These are phyloP conservation scores for Phialophora chinensis DNA, from an alignment of 2,329 filamentous ascomycete species.

Conservation along the genomic window DNA sequence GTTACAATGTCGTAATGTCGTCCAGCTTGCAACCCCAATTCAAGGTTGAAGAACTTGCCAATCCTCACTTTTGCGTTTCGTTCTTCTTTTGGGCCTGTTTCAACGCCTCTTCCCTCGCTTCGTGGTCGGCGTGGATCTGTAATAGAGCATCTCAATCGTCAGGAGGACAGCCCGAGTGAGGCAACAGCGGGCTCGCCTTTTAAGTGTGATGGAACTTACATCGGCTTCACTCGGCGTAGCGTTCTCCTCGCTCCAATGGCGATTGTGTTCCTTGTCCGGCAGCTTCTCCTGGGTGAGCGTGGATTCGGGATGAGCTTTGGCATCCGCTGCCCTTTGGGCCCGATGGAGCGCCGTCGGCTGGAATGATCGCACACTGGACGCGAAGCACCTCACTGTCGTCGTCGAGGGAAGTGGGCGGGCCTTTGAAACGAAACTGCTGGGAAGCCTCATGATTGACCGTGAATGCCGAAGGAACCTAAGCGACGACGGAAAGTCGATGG, in stretches of 20 bases:
- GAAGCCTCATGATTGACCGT: slow-evolving; percentile 2
- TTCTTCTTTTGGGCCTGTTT: slow-evolving; percentile 1
- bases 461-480: not conserved
- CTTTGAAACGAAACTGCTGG: not conserved
- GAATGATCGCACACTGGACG: not conserved
- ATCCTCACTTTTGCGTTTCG: not conserved
- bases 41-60: not conserved
- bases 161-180: not conserved
- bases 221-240: slow-evolving; percentile 33
- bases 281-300: slow-evolving; percentile 29
- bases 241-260: slow-evolving; percentile 32
- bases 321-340: slow-evolving; percentile 29
- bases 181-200: not conserved
- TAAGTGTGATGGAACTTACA: slow-evolving; percentile 18
- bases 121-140: slow-evolving; percentile 20
- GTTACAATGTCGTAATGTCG: no score
- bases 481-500: not conserved
- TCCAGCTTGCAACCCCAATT: not conserved
- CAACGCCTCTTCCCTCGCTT: slow-evolving; percentile 3
- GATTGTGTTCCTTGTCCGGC: slow-evolving; percentile 27
- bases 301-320: slow-evolving; percentile 30
- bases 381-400: slow-evolving; percentile 15
- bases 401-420: not conserved
- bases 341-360: slow-evolving; percentile 30
- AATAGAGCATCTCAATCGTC: not conserved